Evolutionary conservation across 2,329 filamentous ascomycete genomes (phyloP), one percentile per base, ranked within the genome.

Genomic region (Trichoderma sp.): DNA sequence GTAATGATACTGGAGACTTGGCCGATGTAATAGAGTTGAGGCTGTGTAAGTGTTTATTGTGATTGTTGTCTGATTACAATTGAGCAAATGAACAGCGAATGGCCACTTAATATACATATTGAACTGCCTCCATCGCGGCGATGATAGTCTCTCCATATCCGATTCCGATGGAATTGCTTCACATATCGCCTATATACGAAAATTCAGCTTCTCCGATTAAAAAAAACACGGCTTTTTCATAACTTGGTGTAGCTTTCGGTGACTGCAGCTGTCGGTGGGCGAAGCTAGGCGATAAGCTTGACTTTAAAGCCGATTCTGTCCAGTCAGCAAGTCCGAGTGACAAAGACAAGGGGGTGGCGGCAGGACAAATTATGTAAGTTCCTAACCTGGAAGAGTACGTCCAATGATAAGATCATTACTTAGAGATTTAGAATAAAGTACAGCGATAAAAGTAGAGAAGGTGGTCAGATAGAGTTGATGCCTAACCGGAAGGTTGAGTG

Each of bases 271-370:
- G 41, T 50, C n/a, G 41, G 6, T 33, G 35, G 63, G 24, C 16
- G 63, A 66, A 38, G 63, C 63, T 67, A 67, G 65, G 65, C 65
- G 65, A 67, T 67, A 67, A 67, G 41, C 16, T 53, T 53, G 65
- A 53, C 65, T 53, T 67, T 53, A 67, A 67, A 24, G 65, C 65
- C 65, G 65, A 53, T 53, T 4, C 29, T 18, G 11, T 35, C 65
- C 65, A 67, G 41, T 50, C 65, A 33, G 65, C 65, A 67, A 16
- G 18, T 67, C 65, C 65, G 65, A 53, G 35, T 65, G 62, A 66
- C 35, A 14, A 14, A 38, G 35, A 38, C 35, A 38, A 38, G 35
- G 35, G 35, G 12, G 33, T 12, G 1, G 1, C 12, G 35, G 12
- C 35, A 38, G 35, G 35, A n/a, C 35, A 12, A 24, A 31, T 16